Conservation (phyloP, 2,329 filamentous ascomycete species). For the Ceratocystiopsis brevicomis region DNA sequence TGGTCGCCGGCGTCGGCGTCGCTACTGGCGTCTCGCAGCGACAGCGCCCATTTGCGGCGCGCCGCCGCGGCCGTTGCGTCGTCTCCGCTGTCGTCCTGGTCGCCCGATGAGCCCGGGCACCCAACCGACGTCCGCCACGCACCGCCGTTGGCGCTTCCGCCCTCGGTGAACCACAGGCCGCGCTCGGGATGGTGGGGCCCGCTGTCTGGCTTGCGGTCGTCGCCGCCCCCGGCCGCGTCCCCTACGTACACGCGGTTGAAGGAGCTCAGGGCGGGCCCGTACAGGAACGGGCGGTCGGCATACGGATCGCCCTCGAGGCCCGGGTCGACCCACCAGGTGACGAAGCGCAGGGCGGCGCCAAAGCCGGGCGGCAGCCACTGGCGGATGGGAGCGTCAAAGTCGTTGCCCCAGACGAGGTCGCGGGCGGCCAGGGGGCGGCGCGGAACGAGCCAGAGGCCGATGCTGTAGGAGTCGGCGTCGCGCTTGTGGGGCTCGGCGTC, state of each 20-base stretch:
- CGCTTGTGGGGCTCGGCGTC: slow-evolving; percentile 43
- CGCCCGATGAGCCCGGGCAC: slow-evolving; percentile 21
- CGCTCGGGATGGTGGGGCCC: slow-evolving; percentile 23
- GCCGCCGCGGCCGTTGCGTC: slow-evolving; percentile 27
- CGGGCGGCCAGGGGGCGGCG: slow-evolving; percentile 37
- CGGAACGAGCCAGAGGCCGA: slow-evolving; percentile 59
- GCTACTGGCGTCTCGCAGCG: neutral
- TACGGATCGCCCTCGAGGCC: slow-evolving; percentile 81
- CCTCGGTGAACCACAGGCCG: slow-evolving; percentile 44
- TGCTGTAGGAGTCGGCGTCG: slow-evolving; percentile 63
- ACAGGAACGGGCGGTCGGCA: slow-evolving; percentile 69
- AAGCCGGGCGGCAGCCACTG: slow-evolving; percentile 76
- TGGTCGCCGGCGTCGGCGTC: slow-evolving; percentile 11
- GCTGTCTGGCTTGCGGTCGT: slow-evolving; percentile 6
- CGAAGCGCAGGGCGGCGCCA: slow-evolving; percentile 63
- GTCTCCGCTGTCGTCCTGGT: slow-evolving; percentile 14
- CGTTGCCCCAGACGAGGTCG: slow-evolving; percentile 81
- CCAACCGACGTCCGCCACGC: slow-evolving; percentile 25
- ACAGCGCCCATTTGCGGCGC: slow-evolving; percentile 40
- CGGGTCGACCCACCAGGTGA: slow-evolving; percentile 82
- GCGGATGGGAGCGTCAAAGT: slow-evolving; percentile 81
- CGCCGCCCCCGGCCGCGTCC: slow-evolving; percentile 15
- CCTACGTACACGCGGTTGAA: slow-evolving; percentile 53
- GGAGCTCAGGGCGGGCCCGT: slow-evolving; percentile 60
- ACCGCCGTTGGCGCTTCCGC: slow-evolving; percentile 38